Evolutionary conservation across 164 flowering plant genomes (phyloP).

Genomic region (Paratinospora sagittata): DNA sequence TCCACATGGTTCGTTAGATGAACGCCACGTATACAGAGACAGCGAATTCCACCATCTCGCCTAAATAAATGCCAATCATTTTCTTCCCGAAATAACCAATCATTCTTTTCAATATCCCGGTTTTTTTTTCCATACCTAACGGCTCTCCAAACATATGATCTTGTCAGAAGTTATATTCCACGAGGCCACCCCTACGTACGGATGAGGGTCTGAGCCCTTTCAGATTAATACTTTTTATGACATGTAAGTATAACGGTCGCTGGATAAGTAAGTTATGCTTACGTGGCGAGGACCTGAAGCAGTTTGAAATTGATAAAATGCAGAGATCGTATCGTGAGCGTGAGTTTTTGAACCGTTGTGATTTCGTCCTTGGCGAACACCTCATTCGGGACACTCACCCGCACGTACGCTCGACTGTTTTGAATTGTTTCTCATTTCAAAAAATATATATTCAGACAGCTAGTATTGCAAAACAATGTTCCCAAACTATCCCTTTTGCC

Average conservation of each 20-base stretch:
- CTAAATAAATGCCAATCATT: constrained; percentile 2
- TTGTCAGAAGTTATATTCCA: not conserved
- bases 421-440: not conserved
- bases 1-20: not conserved
- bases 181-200: not conserved
- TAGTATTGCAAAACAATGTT: not conserved
- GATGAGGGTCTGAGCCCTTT: too few relatives aligned
- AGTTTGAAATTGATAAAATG: too few relatives aligned
- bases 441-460: not conserved
- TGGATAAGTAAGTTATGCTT: too few relatives aligned
- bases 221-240: too few relatives aligned
- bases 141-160: not conserved
- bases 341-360: too few relatives aligned
- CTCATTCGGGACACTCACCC: too few relatives aligned
- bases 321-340: too few relatives aligned
- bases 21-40: not conserved
- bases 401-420: too few relatives aligned
- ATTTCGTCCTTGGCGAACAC: too few relatives aligned
- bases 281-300: too few relatives aligned
- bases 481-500: not conserved
- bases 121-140: too few relatives aligned
- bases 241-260: too few relatives aligned
- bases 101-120: not conserved
- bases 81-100: not conserved
- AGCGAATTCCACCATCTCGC: constrained; percentile 11